Evolutionary conservation across 164 flowering plant species (phyloP), one percentile per base, ranked within the genome.

Genomic region (Brasenia schreberi): DNA sequence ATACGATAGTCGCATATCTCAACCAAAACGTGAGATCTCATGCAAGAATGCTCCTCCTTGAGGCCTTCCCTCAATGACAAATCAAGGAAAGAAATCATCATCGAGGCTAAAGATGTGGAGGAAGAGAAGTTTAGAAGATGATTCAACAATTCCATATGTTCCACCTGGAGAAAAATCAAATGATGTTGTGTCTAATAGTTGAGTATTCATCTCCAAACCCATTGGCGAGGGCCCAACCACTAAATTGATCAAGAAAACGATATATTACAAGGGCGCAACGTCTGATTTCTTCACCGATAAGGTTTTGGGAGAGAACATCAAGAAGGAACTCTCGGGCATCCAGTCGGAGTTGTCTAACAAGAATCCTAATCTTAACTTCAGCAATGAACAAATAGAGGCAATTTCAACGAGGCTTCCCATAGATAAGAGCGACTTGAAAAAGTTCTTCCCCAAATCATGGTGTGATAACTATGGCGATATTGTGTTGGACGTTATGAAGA

Each of bases 251-350:
- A 88, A 88, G 81, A 80, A 73, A 75, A 89, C 83, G 81, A 66
- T 86, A 66, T 90, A 81, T 69, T 76, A 89, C 0, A 71, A 84
- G 72, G 92, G 89, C 9, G 75, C 90, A 43, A 73, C 96, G 19
- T 82, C 92, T 4, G 94, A 89, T 80, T 87, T 87, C 73, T 87
- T 83, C 81, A 85, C 86, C 16, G 96, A 91, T 63, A 88, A 91
- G 96, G 97, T 89, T 65, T 71, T 89, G 60, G 96, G 89, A 49
- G 83, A 87, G 11, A 92, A 85, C 58, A 86, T 89, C 75, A 85
- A 84, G 87, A 87, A 75, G 76, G 88, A 92, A 77, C 84, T 91
- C 5, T 78, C 84, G 4, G 64, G 83, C 67, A 87, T 89, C n/a
- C n/a, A n/a, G n/a, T n/a, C n/a, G n/a, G n/a, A n/a, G n/a, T n/a